Base-by-base conservation (phyloP, 1,139 yeast genomes). In the Wickerhamiella pararugosa region DNA sequence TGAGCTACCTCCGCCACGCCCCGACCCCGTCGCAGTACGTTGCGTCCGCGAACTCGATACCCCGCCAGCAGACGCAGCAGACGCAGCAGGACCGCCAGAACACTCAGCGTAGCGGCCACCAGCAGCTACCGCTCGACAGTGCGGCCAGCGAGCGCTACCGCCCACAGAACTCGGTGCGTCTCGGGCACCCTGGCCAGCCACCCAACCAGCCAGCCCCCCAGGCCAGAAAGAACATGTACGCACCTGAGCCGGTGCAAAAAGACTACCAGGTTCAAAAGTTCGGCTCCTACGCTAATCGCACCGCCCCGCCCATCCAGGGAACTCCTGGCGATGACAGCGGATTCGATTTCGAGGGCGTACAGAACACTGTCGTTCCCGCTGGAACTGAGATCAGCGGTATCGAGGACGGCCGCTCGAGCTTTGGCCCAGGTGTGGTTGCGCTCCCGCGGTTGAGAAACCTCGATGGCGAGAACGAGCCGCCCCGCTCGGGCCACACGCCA, bases 341-440 rank as follows among this genome's bases (percentile, higher is more conserved):
- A 32, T 29, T 28, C 25, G 37, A 37, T 21, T 28, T 36, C 25
- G 40, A 45, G 27, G 45, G 48, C 11, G 37, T 40, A 9, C 34
- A 29, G 21, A 25, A 7, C 37, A 31, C 25, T 15, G 33, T 47
- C 5, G 40, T 51, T 8, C 60, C 61, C 10, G 63, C 62, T n/a
- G 63, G 63, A 7, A 51, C 56, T 1, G 54, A 52, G 33, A 42
- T 56, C 21, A 42, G 52, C 11, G 62, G 60, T 5, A 54, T 59
- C 4, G 62, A 58, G 29, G 57, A 53, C 50, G 55, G 27, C 49
- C 54, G 36, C 49, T 47, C 37, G 50, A 48, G 40, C 10, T 62
- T 53, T 39, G 62, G 63, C 15, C 54, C 65, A 10, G 59, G 53
- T 32, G 59, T 53, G 1, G 56, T 55, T 1, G 56, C 55, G 2